Evolutionary conservation across 345 rosid species (phyloP), one percentile per base, ranked within the genome.

Genomic region (Hibiscus syriacus): DNA sequence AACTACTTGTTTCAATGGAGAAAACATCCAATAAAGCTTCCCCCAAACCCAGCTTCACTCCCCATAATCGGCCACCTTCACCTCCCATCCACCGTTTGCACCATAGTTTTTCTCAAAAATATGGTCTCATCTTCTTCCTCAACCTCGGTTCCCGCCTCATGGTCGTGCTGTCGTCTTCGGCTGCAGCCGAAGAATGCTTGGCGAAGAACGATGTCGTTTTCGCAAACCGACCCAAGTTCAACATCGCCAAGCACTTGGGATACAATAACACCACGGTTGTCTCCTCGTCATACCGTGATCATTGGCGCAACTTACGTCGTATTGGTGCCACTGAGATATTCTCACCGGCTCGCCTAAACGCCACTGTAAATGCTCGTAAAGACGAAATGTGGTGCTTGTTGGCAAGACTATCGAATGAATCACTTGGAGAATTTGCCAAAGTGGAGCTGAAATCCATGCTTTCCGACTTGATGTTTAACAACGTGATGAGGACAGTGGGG

Each of bases 261-360:
- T 87, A 85, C 71, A 72, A 83, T 70, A 13, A 61, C 57, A 80
- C 84, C 16, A 68, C 68, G n/a, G 34, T 86, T 0, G 26, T 17
- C n/a, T n/a, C n/a, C 0, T 67, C 84, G 1, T 57, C 82, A 9
- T 84, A 88, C 54, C 91, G 89, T 1, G 86, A 88, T 13, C 89
- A 80, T 27, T 88, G 91, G 87, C 85, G 95, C 43, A 84, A 81
- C 81, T 87, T 89, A 45, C 86, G 88, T 23, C 80, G 81, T 12
- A 70, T 85, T 19, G 52, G 78, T 56, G 61, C 83, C 50, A 60
- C 63, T 0, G 86, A 86, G 48, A 74, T 89, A 72, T 80, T 89
- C 63, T 85, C 92, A 6, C 17, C 87, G 0, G 48, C 56, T 62
- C 90, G 92, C 10, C 75, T 89, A 50, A 81, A 72, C 30, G 54